A percentile compares a stretch with the other conserved stretches of the same genome.
phyloP scores from a whole-genome alignment of 805 yeast genomes.

The Candida fluviatilis region DNA sequence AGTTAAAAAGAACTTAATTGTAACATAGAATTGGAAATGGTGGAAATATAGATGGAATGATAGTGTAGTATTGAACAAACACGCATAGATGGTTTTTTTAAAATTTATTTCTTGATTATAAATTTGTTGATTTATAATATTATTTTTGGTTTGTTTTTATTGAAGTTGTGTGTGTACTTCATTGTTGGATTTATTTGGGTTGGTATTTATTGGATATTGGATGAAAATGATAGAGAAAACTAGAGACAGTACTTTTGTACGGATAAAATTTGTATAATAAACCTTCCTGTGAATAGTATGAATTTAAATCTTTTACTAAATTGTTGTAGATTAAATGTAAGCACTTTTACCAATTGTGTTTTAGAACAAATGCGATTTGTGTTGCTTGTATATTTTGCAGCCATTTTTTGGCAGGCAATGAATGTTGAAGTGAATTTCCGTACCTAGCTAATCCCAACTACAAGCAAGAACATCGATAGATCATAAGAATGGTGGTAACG shows the following conservation, averaged over 20 bases:
- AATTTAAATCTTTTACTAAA: background rate
- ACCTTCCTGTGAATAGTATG: constrained; percentile 5
- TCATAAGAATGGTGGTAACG: no score
- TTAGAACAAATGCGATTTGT: no score
- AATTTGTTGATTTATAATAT: background rate
- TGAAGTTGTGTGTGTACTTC: constrained; percentile 1
- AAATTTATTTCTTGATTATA: constrained; percentile 2
- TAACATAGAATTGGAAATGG: background rate
- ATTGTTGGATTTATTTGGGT: constrained; percentile 1
- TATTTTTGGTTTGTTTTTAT: background rate
- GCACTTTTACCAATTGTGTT: no score
- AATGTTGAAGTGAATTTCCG: no score
- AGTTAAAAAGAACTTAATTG: background rate
- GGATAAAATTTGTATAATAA: constrained; percentile 2
- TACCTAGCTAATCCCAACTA: no score
- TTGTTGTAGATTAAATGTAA: background rate
- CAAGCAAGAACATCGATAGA: no score
- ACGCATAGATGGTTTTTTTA: background rate
- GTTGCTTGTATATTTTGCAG: no score
- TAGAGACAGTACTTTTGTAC: background rate
- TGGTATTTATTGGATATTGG: background rate
- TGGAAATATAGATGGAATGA: background rate
- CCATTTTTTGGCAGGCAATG: no score
- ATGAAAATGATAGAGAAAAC: background rate
- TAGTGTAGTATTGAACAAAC: background rate